Evolutionary conservation across 1,284 basidiomycete genomes (phyloP).

Genomic region (Macrocystidia cucumis): DNA sequence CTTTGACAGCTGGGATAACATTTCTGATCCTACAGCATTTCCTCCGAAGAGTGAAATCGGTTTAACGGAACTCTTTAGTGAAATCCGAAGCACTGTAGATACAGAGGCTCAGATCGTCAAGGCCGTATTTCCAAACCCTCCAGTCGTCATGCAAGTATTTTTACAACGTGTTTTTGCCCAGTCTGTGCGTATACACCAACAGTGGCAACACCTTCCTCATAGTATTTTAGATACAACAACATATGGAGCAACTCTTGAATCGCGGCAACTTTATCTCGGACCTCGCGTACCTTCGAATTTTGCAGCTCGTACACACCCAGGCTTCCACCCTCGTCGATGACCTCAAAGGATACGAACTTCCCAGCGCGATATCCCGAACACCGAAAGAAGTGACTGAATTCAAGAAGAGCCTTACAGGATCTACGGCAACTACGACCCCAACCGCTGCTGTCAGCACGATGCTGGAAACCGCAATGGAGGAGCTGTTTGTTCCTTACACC

Average conservation of each 20-base stretch:
- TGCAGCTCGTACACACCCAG: conserved; percentile 84
- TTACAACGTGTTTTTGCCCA: conserved; percentile 97
- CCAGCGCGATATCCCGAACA: conserved; percentile 54
- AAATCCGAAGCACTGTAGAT: conserved; percentile 88
- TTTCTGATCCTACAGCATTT: conserved; percentile 75
- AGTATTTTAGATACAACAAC: conserved; percentile 78
- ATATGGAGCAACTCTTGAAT: conserved; percentile 82
- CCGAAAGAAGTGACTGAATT: conserved; percentile 56
- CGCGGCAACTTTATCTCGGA: conserved; percentile 73
- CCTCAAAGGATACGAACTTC: conserved; percentile 87
- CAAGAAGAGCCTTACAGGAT: conserved; percentile 41
- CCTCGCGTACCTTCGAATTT: conserved; percentile 85
- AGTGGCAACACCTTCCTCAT: not conserved
- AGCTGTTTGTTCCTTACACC: conserved; percentile 92
- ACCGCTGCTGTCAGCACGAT: conserved; percentile 70
- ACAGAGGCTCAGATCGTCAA: conserved; percentile 98
- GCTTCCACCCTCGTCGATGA: conserved; percentile 83
- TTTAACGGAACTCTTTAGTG: conserved; percentile 73
- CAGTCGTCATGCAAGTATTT: conserved; percentile 98
- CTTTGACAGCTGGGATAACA: conserved; percentile 62
- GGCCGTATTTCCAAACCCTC: conserved; percentile 96
- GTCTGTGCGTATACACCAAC: conserved; percentile 45
- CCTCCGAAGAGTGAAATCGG: conserved; percentile 81
- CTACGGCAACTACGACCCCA: conserved; percentile 33
- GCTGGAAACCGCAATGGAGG: conserved; percentile 94